phyloP scores from a whole-genome alignment of 169 alveolate species.

The Condylostoma magnum region DNA sequence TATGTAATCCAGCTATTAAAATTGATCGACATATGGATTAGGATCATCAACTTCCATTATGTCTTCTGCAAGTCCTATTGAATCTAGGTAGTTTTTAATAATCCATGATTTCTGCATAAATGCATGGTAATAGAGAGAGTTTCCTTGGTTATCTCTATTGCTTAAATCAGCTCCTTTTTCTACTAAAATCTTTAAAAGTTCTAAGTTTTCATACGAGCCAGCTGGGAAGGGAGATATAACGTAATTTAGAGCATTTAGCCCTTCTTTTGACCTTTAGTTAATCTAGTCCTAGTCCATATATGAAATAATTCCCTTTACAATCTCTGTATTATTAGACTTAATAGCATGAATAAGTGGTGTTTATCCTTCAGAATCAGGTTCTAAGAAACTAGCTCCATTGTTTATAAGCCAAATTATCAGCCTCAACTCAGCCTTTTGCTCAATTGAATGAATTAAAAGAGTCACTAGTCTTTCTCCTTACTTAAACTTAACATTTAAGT shows the following conservation, averaged over 20 bases:
- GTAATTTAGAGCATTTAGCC: slow-evolving; percentile 24
- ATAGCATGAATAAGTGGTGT: slow-evolving; percentile 29
- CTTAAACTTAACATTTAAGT: not conserved
- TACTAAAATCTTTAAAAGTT: slow-evolving; percentile 40
- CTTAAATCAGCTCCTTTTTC: slow-evolving; percentile 52
- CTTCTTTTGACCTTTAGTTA: slow-evolving; percentile 18
- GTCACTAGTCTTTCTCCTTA: not conserved
- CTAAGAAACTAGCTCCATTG: not conserved
- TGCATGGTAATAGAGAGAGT: slow-evolving; percentile 70
- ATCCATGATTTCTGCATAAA: slow-evolving; percentile 47
- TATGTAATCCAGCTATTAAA: not conserved
- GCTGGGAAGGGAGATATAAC: slow-evolving; percentile 54
- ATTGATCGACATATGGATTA: not conserved
- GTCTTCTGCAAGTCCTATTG: slow-evolving; percentile 15
- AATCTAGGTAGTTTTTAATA: slow-evolving; percentile 32
- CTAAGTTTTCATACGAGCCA: slow-evolving; percentile 75
- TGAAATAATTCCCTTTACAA: slow-evolving; percentile 14
- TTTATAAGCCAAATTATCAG: not conserved
- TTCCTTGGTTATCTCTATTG: slow-evolving; percentile 55
- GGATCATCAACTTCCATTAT: not conserved
- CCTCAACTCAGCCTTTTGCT: not conserved
- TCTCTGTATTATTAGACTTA: slow-evolving; percentile 31
- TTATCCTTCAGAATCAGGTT: slow-evolving; percentile 7
- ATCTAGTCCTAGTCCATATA: slow-evolving; percentile 20
- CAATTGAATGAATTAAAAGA: not conserved